Evolutionary conservation across 768 basidiomycete genomes (phyloP).

Genomic region (Tricholoma flavovirens): DNA sequence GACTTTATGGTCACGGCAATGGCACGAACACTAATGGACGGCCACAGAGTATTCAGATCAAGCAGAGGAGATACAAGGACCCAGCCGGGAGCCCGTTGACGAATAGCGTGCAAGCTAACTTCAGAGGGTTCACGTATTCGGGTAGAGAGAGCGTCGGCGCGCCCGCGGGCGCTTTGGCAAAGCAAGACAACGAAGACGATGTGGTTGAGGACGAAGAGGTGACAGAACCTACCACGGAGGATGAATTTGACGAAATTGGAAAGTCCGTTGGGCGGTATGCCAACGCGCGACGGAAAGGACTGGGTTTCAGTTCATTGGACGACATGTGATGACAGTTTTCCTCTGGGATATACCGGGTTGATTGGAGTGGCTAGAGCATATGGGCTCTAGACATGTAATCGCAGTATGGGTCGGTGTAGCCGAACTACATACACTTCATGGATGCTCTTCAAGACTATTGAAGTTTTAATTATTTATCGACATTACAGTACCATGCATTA

Average conservation of each 20-base stretch:
- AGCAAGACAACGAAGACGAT: conserved; percentile 50
- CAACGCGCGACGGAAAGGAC: conserved; percentile 43
- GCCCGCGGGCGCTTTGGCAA: conserved; percentile 33
- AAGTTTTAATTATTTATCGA: conserved; percentile 5
- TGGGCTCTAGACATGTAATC: conserved; percentile 10
- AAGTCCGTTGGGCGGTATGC: conserved; percentile 69
- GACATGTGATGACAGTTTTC: conserved; percentile 23
- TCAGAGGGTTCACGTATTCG: conserved; percentile 88
- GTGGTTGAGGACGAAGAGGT: conserved; percentile 48
- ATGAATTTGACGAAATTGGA: conserved; percentile 66
- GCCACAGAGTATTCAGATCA: conserved; percentile 48
- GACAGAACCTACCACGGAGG: conserved; percentile 55
- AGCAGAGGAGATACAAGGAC: conserved; percentile 41
- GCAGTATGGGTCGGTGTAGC: conserved; percentile 10
- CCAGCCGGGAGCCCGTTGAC: conserved; percentile 68
- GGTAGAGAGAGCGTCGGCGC: conserved; percentile 63
- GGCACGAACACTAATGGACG: conserved; percentile 12
- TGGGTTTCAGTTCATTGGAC: conserved; percentile 36
- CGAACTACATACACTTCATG: conserved; percentile 10
- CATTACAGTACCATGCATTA: conserved; percentile 7
- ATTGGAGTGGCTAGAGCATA: conserved; percentile 13
- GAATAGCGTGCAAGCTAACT: conserved; percentile 92
- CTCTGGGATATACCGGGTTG: not conserved
- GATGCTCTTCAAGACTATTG: conserved; percentile 4
- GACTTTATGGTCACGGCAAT: conserved; percentile 12